Evolutionary conservation across 306 rosid species (phyloP).

Genomic region (Phaseolus lunatus): DNA sequence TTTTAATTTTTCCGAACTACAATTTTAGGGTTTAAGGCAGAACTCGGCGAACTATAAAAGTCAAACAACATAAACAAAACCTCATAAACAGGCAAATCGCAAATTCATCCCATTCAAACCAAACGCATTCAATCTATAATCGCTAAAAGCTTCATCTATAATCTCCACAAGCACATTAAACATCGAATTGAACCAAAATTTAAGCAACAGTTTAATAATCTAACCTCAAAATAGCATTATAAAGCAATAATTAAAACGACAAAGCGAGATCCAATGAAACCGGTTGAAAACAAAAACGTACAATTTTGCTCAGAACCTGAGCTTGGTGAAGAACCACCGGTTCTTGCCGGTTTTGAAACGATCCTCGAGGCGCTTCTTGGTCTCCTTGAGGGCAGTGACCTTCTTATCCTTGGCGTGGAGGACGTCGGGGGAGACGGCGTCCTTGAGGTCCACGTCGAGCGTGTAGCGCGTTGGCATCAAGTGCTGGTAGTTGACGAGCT

Average conservation of each 20-base stretch:
- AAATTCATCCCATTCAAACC: background rate
- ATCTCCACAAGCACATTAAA: background rate
- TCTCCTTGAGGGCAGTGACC: conserved; percentile 52
- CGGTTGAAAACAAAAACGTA: background rate
- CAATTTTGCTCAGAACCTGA: conserved; percentile 43
- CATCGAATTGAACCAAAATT: background rate
- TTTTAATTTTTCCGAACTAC: too few relatives aligned
- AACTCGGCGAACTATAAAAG: too few relatives aligned
- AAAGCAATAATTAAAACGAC: background rate
- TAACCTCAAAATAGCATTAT: background rate
- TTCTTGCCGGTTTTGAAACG: conserved; percentile 59
- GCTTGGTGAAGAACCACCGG: conserved; percentile 61
- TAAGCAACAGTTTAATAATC: background rate
- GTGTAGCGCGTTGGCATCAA: conserved; percentile 63
- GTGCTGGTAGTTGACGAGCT: conserved; percentile 55
- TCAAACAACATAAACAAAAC: too few relatives aligned
- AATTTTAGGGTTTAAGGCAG: background rate
- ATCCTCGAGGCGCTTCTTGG: conserved; percentile 55
- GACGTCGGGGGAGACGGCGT: conserved; percentile 35
- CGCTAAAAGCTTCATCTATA: background rate
- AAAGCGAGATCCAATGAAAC: background rate
- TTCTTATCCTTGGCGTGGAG: conserved; percentile 52
- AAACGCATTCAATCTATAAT: background rate
- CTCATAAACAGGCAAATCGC: background rate
- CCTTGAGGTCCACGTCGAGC: conserved; percentile 57